phyloP scores from a whole-genome alignment of 1,284 basidiomycete species.

The Microbotryomycetes sp. region DNA sequence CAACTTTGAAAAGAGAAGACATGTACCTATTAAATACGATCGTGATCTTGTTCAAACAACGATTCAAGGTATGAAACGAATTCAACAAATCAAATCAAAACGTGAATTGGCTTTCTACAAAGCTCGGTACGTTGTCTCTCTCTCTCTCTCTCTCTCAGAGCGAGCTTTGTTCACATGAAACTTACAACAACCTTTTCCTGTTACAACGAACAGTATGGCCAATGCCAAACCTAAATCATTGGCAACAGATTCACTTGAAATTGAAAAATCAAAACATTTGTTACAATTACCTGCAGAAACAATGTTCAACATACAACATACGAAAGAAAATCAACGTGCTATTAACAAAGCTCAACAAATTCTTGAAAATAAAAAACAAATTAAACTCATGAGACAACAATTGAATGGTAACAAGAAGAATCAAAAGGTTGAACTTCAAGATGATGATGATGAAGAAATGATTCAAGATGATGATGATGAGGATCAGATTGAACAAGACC shows the following conservation, averaged over 20 bases:
- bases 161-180: neutral
- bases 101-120: constrained; percentile 98
- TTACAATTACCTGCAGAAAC: constrained; percentile 23
- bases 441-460: constrained; percentile 21
- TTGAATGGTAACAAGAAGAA: constrained; percentile 19
- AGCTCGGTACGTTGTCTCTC: constrained; percentile 29
- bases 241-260: constrained; percentile 35
- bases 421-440: constrained; percentile 29
- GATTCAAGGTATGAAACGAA: constrained; percentile 93
- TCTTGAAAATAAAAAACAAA: constrained; percentile 26
- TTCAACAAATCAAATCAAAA: constrained; percentile 84
- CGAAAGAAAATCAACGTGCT: constrained; percentile 33
- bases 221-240: constrained; percentile 31
- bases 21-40: constrained; percentile 96
- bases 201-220: constrained; percentile 28
- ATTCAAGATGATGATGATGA: constrained; percentile 21
- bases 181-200: neutral
- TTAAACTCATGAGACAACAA: constrained; percentile 28
- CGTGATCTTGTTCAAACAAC: constrained; percentile 89
- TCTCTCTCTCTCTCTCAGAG: neutral
- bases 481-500: constrained; percentile 23
- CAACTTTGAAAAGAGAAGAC: constrained; percentile 98
- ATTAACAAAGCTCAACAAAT: constrained; percentile 32
- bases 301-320: constrained; percentile 13
- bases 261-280: constrained; percentile 33